Conservation (phyloP, 2,329 filamentous ascomycete genomes). For the Nemania serpens region DNA sequence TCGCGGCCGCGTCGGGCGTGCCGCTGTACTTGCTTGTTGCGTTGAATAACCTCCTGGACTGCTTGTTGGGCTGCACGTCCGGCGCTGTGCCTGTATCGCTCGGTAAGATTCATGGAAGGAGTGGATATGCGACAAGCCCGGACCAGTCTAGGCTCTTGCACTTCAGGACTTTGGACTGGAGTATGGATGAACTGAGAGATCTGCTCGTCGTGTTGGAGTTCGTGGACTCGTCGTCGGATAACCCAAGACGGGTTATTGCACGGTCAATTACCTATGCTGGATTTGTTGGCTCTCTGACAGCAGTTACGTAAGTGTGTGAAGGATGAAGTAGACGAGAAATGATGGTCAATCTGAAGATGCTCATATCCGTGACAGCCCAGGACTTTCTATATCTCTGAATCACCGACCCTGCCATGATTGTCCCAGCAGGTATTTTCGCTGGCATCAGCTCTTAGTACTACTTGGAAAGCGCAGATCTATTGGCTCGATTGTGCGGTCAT, state of each 20-base stretch:
- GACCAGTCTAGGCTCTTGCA: conserved; percentile 50
- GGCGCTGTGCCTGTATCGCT: conserved; percentile 41
- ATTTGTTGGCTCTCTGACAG: conserved; percentile 56
- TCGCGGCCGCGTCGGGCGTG: conserved; percentile 55
- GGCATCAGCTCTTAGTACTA: conserved; percentile 58
- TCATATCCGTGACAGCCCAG: conserved; percentile 36
- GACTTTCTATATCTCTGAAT: conserved; percentile 54
- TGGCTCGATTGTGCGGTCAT: conserved; percentile 52
- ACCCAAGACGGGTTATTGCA: conserved; percentile 46
- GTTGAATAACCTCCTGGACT: conserved; percentile 66
- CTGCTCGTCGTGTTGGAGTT: conserved; percentile 59
- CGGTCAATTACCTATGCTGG: conserved; percentile 56
- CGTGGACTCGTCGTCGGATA: conserved; percentile 42
- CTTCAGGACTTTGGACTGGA: conserved; percentile 61
- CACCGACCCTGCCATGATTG: conserved; percentile 56
- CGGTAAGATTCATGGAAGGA: conserved; percentile 35
- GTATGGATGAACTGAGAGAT: conserved; percentile 54
- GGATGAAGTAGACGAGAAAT: not conserved
- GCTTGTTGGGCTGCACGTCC: conserved; percentile 68
- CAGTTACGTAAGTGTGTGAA: conserved; percentile 45
- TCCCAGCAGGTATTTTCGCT: conserved; percentile 45
- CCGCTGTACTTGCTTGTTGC: conserved; percentile 64
- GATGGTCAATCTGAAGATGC: conserved; percentile 1
- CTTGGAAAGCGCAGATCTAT: conserved; percentile 59
- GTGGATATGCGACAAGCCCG: too few relatives aligned